Conservation (phyloP, 306 rosid genomes). For the Oemleria cerasiformis region DNA sequence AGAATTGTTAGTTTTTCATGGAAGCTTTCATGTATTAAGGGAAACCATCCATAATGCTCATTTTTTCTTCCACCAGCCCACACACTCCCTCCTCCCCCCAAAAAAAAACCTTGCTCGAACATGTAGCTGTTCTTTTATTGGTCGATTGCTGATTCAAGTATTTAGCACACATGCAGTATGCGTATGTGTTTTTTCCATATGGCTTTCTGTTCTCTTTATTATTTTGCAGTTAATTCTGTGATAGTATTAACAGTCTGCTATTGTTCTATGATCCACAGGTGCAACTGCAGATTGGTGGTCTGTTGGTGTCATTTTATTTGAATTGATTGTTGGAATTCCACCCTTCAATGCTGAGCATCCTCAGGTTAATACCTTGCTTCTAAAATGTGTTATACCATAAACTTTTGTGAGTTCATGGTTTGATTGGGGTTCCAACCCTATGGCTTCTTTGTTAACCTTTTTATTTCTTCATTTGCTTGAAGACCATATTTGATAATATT, state of each 20-base stretch:
- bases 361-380: slow-evolving; percentile 56
- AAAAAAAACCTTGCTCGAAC: background rate
- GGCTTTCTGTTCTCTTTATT: slow-evolving; percentile 6
- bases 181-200: background rate
- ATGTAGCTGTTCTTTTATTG: slow-evolving; percentile 9
- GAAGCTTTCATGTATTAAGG: slow-evolving; percentile 4
- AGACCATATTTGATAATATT: slow-evolving; percentile 96
- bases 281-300: slow-evolving; percentile 99
- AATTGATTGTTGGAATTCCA: slow-evolving; percentile 96
- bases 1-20: background rate
- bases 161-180: background rate
- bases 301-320: slow-evolving; percentile 95
- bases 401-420: slow-evolving; percentile 17
- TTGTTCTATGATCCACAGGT: slow-evolving; percentile 39
- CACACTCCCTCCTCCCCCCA: too few relatives aligned
- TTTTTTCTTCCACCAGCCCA: background rate
- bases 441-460: slow-evolving; percentile 4
- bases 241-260: slow-evolving; percentile 5
- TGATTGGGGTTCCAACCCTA: slow-evolving; percentile 1
- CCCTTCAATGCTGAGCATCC: slow-evolving; percentile 99
- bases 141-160: background rate
- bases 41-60: background rate
- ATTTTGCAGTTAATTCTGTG: slow-evolving; percentile 12
- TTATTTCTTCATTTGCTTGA: slow-evolving; percentile 20
- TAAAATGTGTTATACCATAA: background rate